Base-by-base conservation (phyloP, 2,329 filamentous ascomycete genomes). In the Fusarium humuli region DNA sequence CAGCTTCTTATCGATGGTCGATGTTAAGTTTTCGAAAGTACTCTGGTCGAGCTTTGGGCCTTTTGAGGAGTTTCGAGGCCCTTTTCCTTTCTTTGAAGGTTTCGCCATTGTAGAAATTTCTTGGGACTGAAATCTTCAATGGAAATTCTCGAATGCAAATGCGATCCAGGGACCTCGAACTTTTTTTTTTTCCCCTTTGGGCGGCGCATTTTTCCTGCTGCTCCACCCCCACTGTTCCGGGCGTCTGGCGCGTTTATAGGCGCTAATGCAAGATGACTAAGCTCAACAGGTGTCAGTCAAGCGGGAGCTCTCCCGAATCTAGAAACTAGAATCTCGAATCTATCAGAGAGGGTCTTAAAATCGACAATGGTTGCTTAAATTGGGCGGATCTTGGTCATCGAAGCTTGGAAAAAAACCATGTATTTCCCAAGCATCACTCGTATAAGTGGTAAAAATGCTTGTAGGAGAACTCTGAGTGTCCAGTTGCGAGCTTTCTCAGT, bases 1-100 rank as follows among this genome's bases (percentile, higher is more conserved):
- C 41, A 90, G 81, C 57, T 82, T 83, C 71, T 85, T 81, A 72
- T 89, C 86, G 67, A 90, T 87, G 75, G 84, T 86, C 34, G 84
- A 82, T 7, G 87, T 90, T 73, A 90, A 77, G 63, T 85, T 81
- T 10, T 82, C 81, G 60, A 90, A 78, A 8, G 86, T 81, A 40
- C 81, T 79, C 64, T 86, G 82, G 67, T 88, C 82, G 64, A 90
- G 85, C 1, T 57, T 55, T 12, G 65, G 58, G 4, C 58, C 67
- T 5, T 67, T 71, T 9, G 74, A 70, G 13, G 73, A 72, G 45
- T 65, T 61, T 27, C 71, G 72, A 27, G 73, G 72, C 44, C 73
- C 73, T 65, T 80, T 80, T 62, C 23, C 54, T 75, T 81, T 82
- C 70, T 80, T 82, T 34, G 79, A 75, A 53, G 79, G 75, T 61